These are phyloP conservation scores for Xylogone sp. DNA, from an alignment of 2,329 filamentous ascomycete genomes.

Conservation along the genomic window DNA sequence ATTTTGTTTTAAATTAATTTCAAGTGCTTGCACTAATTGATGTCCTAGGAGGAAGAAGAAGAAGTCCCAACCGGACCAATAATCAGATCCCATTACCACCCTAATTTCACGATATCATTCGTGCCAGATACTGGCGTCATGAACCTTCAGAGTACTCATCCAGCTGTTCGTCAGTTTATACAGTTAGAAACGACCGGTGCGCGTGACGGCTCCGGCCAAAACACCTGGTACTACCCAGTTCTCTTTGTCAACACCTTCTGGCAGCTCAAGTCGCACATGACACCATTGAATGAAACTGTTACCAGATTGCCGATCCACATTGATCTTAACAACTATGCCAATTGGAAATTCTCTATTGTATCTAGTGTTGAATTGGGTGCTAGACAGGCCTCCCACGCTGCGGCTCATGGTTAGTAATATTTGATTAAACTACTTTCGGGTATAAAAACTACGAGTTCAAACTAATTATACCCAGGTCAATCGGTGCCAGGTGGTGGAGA, in stretches of 20 bases:
- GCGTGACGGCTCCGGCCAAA: slow-evolving; percentile 77
- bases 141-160: slow-evolving; percentile 63
- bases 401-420: slow-evolving; percentile 60
- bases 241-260: slow-evolving; percentile 95
- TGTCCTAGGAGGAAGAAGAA: slow-evolving; percentile 41
- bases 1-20: slow-evolving; percentile 15
- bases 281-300: slow-evolving; percentile 83
- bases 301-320: slow-evolving; percentile 78
- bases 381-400: slow-evolving; percentile 76
- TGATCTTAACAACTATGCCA: slow-evolving; percentile 73
- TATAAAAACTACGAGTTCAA: neutral
- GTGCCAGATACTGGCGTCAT: slow-evolving; percentile 75
- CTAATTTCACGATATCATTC: slow-evolving; percentile 87
- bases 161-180: slow-evolving; percentile 73
- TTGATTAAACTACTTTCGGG: neutral
- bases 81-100: slow-evolving; percentile 86
- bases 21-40: slow-evolving; percentile 15
- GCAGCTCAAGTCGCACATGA: slow-evolving; percentile 92
- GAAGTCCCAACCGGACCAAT: slow-evolving; percentile 57
- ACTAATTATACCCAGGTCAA: slow-evolving; percentile 17
- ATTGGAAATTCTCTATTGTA: slow-evolving; percentile 89
- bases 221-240: slow-evolving; percentile 91
- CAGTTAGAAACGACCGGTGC: slow-evolving; percentile 76
- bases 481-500: slow-evolving; percentile 70
- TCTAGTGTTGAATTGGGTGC: slow-evolving; percentile 82